These are phyloP conservation scores for Hymenoscyphus albidus DNA, from an alignment of 2,329 filamentous ascomycete species.

Conservation along the genomic window DNA sequence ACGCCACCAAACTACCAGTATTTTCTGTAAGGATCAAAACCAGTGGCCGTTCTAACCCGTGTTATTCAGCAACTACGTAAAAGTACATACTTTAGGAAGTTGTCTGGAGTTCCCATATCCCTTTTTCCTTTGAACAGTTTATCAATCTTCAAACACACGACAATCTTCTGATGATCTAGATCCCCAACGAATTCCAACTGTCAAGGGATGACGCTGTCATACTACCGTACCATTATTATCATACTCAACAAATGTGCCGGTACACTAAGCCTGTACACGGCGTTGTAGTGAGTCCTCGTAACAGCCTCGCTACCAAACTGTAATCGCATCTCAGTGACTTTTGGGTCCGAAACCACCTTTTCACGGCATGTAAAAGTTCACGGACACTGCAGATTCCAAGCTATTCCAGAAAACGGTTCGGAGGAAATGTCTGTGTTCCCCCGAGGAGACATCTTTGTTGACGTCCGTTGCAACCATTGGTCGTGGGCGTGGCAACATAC, in stretches of 20 bases:
- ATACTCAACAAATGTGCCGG: not conserved
- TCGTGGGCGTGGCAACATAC: not conserved
- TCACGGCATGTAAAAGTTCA: not conserved
- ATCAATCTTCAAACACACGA: not conserved
- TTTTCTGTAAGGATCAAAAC: not conserved
- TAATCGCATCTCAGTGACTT: not conserved
- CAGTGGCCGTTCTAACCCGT: not conserved
- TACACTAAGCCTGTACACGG: not conserved
- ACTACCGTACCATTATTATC: not conserved
- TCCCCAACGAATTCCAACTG: not conserved
- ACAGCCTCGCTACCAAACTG: not conserved
- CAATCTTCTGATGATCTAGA: not conserved
- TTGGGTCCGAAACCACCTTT: not conserved
- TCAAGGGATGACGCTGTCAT: not conserved
- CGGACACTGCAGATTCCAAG: not conserved
- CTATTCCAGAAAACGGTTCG: not conserved
- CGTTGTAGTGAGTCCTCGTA: not conserved
- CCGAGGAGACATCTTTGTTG: not conserved
- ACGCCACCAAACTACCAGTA: not conserved
- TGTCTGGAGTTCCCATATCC: not conserved
- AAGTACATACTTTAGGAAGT: too few species aligned
- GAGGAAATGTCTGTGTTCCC: constrained; percentile 1
- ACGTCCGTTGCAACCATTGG: not conserved
- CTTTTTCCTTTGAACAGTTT: not conserved
- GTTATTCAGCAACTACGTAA: not conserved